phyloP scores from a whole-genome alignment of 345 rosid genomes.

The Salix viminalis region DNA sequence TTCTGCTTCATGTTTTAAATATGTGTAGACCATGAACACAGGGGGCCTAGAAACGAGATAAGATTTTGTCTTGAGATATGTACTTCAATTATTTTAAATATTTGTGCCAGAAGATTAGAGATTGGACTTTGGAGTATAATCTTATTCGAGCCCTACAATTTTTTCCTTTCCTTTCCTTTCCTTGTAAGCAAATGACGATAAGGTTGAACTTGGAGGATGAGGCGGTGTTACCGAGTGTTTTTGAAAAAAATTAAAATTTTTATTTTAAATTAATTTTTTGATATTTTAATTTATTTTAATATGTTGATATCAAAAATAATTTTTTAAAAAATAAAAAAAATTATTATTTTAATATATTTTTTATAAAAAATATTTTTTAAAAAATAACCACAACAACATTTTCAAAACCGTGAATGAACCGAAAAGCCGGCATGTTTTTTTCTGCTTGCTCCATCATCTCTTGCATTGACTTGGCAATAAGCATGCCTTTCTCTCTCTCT shows the following conservation, averaged over 20 bases:
- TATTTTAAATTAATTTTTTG: too few relatives aligned
- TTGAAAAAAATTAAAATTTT: too few relatives aligned
- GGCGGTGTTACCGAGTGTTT: too few relatives aligned
- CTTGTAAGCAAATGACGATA: not conserved
- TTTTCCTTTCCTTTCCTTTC: not conserved
- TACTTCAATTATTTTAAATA: not conserved
- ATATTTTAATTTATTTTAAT: too few relatives aligned
- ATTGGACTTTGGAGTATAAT: not conserved
- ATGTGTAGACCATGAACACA: too few relatives aligned
- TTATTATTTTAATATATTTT: too few relatives aligned
- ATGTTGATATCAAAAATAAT: too few relatives aligned
- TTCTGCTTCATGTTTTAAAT: too few relatives aligned
- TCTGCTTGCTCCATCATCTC: not conserved
- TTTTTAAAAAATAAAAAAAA: too few relatives aligned
- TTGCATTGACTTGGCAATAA: not conserved
- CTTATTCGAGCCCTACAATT: not conserved
- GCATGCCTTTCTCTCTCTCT: not conserved
- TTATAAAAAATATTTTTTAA: too few relatives aligned
- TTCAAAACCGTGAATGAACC: fast-evolving
- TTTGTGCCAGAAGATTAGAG: not conserved
- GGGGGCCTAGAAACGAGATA: too few relatives aligned
- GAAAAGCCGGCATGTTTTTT: not conserved
- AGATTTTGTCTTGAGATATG: too few relatives aligned
- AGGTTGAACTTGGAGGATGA: not conserved
- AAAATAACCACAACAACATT: fast-evolving